Evolutionary conservation across 345 rosid species (phyloP), one percentile per base, ranked within the genome.

Genomic region (Eucalyptus erythrocorys): DNA sequence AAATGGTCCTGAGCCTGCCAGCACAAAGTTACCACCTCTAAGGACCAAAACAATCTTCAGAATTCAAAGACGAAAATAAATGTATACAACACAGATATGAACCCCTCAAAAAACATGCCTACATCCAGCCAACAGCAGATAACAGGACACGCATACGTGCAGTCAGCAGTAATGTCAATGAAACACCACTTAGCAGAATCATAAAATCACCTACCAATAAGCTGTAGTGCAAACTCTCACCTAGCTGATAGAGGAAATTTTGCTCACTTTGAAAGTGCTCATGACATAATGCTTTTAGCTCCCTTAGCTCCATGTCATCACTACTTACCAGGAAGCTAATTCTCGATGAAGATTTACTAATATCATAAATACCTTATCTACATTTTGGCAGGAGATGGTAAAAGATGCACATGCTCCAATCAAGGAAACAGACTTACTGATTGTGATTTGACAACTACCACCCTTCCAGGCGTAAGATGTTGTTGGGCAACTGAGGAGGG

Each of bases 391-490:
- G 81, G 82, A 87, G 55, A 87, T 53, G 88, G 32, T 26, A 53
- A 66, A 49, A 51, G 79, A 66, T 11, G 61, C 87, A 32, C 32
- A 37, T 47, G 19, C 40, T 15, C 10, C 55, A 48, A 17, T 76
- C 48, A 47, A 88, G 61, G 68, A 48, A 85, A 32, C 14, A 40
- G 43, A 43, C 98, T 95, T 88, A 97, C 99, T 50, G 94, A 93
- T 88, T 90, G 94, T 42, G 98, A 94, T 95, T 94, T 97, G 94
- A 96, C 94, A 48, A 97, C 94, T 50, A 97, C 95, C 88, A 97
- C 99, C 90, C 97, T 95, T 92, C 99, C 99, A 91, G 90, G 90
- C 53, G 45, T 85, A 92, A 97, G 96, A 84, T 88, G 90, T 85
- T 88, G 84, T 86, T 50, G 95, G 89, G 92, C 93, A 87, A 6